Base-by-base conservation (phyloP, 371 early-diverging fungal genomes). In the Batrachochytrium dendrobatidis region DNA sequence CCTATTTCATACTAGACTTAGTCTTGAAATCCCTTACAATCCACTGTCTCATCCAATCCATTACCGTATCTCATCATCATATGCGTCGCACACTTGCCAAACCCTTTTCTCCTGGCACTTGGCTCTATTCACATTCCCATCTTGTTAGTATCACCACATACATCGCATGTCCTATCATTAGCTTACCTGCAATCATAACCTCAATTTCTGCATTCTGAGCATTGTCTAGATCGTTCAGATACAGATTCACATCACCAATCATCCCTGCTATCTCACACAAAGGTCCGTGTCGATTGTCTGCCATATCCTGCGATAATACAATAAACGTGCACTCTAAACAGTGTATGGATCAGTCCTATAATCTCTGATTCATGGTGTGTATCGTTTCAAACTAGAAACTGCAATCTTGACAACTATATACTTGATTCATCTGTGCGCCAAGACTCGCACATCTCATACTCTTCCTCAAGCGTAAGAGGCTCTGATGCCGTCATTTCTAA, bases 211-310 rank as follows among this genome's bases (percentile, higher is more conserved):
- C 92, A 51, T 59, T 25, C 7, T 34, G 18, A 2, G 66, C 29
- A 34, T 64, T 60, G 29, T 69, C 64, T 43, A 73, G 74, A 69
- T 90, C 89, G 67, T 89, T 93, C 46, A 91, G 82, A 64, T 88
- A 95, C 34, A 94, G 83, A 66, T 95, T 95, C 26, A 92, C 91
- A 70, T 95, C 95, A 0, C 95, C 95, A 35, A 91, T 81, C 93
- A 95, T 93, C 6, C 69, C 72, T 54, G 35, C 59, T 1, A 62
- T 1, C 5, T 54, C 20, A 55, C 56, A 8, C 58, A 46, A 3
- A 4, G 18, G 6, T 8, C 67, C 64, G 15, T 46, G 50, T 8
- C 63, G 59, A 34, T 67, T 63, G 7, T 18, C n/a, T 7, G 34
- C 55, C 20, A 55, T 17, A 17, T 3, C 15, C 7, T 46, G 58